Base-by-base conservation (phyloP, 495 filamentous ascomycete species). In the Hypoxylon rickii region DNA sequence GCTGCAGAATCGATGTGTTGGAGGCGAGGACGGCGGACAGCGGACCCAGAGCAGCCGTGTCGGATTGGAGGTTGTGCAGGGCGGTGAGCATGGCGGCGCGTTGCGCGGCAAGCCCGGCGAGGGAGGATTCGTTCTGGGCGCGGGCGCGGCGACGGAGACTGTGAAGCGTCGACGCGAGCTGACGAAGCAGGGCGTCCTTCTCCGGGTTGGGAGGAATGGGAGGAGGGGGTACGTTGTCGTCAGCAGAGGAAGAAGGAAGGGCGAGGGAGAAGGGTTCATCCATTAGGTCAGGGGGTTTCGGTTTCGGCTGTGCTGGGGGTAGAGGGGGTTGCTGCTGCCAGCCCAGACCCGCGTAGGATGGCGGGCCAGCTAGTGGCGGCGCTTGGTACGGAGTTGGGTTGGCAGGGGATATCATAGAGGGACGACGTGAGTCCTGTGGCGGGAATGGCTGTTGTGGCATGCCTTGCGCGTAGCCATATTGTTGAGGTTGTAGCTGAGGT, bases 141-240 rank as follows among this genome's bases (percentile, higher is more conserved):
- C 86, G 78, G 29, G 84, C 83, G 39, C 75, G 74, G 18, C 82
- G 81, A 1, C 93, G 82, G 47, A 86, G 86, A 33, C 81, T 70
- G 53, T 83, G 71, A 8, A 98, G 73, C 1, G 85, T 82, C 19
- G 76, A 76, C 40, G 88, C 89, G 18, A 98, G 80, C 12, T 89
- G 86, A 36, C 85, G 81, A 7, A 96, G 81, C 18, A 98, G 83
- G 26, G 86, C 85, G 68, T 97, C 92, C 67, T 97, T 98, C 73
- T 98, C 91, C 5, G 94, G 94, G 68, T 98, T 98, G 1, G 91
- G 93, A 1, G 94, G 94, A 44, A 96, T 89, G 8, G 92, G 93
- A 0, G 93, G 93, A 0, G 89, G 84, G 6, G 79, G 70, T 31
- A 74, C 56, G 24, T 67, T 62, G 8, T 33, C 38, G 8, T 33